Base-by-base conservation (phyloP, 768 basidiomycete species). In the Xerocomellus intermedius region DNA sequence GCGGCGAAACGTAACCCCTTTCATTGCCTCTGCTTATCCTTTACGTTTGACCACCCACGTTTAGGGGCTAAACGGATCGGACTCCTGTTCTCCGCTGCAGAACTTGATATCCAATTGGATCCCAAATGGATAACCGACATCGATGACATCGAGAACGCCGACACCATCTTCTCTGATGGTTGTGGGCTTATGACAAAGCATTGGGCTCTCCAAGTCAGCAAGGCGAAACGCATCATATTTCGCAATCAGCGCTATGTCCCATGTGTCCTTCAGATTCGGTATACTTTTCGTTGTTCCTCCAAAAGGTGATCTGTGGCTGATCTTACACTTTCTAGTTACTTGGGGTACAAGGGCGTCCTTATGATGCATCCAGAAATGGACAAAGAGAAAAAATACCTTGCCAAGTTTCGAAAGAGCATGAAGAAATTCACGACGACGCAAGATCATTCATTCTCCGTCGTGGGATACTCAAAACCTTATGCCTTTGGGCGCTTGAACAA, bases 311-410 rank as follows among this genome's bases (percentile, higher is more conserved):
- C 9, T 49, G 19, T 26, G 26, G n/a, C 36, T 48, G 38, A 48
- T 48, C 5, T 9, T 26, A 42, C n/a, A 8, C 8, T 41, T 36
- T 21, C 12, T 24, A 86, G 85, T 49, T 87, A 87, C 62, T 68
- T 78, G n/a, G 86, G 85, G 9, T 86, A 88, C 63, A 87, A 87
- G 70, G 86, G 86, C 6, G 86, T 87, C 7, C 65, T 86, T 21
- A 84, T 85, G 83, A 69, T 86, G 3, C 83, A 87, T 60, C 84
- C 83, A 0, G 70, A 77, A n/a, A 71, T 88, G 24, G 82, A 83
- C 57, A 66, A 60, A 24, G 71, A 79, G 43, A 76, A 75, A 50
- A 64, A 72, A 45, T 74, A 78, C 46, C 69, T 80, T 1, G 80
- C 78, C 13, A 75, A 84, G 55, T 87, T 88, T 59, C 77, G 85